phyloP scores from a whole-genome alignment of 495 filamentous ascomycete species.

The Aspergillus bertholletiae region DNA sequence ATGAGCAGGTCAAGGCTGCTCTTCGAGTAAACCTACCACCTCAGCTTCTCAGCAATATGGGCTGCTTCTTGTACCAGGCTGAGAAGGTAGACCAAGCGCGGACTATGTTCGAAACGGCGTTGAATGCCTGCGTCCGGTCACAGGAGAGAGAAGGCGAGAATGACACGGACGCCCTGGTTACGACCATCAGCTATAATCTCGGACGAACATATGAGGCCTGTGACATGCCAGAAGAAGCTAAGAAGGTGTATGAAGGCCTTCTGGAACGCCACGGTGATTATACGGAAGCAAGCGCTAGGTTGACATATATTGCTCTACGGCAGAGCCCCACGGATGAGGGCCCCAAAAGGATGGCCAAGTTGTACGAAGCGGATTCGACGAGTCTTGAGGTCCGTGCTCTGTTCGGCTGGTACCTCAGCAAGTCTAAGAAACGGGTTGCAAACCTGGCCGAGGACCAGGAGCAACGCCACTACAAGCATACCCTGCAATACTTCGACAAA shows the following conservation, averaged over 20 bases:
- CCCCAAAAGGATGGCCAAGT: slow-evolving; percentile 73
- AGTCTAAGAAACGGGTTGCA: slow-evolving; percentile 70
- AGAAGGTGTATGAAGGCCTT: slow-evolving; percentile 80
- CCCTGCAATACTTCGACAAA: slow-evolving; percentile 89
- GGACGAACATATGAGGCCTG: slow-evolving; percentile 93
- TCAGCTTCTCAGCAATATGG: slow-evolving; percentile 94
- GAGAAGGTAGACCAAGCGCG: slow-evolving; percentile 80
- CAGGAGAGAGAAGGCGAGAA: slow-evolving; percentile 53
- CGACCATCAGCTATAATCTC: slow-evolving; percentile 92
- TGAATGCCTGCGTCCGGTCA: slow-evolving; percentile 78
- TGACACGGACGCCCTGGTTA: slow-evolving; percentile 88
- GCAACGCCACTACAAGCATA: slow-evolving; percentile 92
- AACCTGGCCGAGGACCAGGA: slow-evolving; percentile 89
- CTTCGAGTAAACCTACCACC: slow-evolving; percentile 77
- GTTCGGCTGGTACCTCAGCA: slow-evolving; percentile 91
- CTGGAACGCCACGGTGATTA: slow-evolving; percentile 82
- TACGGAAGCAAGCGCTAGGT: slow-evolving; percentile 79
- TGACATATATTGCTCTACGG: slow-evolving; percentile 87
- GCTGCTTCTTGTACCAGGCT: slow-evolving; percentile 84
- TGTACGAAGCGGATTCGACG: slow-evolving; percentile 72
- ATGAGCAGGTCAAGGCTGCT: slow-evolving; percentile 51
- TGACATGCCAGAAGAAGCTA: slow-evolving; percentile 75
- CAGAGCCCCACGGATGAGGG: slow-evolving; percentile 81
- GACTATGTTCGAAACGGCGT: slow-evolving; percentile 80
- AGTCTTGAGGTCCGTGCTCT: slow-evolving; percentile 89